Evolutionary conservation across 2,329 filamentous ascomycete genomes (phyloP), one percentile per base, ranked within the genome.

Genomic region (Botryosphaeria agaves): DNA sequence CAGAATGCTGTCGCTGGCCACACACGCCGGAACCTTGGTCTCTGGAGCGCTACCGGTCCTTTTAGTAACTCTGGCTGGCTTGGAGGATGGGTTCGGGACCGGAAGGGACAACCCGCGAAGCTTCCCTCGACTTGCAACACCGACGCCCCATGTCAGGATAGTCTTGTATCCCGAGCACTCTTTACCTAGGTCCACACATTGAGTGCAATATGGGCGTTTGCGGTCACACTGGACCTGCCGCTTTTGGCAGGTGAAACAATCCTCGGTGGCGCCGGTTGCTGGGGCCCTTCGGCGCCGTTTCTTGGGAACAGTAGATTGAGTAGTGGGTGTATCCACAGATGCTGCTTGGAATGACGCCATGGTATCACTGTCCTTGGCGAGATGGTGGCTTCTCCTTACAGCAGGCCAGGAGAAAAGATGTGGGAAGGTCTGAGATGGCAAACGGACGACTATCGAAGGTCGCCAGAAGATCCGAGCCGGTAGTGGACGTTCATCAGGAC

Each of bases 111-210:
- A 64, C 23, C 87, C 87, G 37, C 87, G 73, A 38, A 95, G 72
- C 62, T 95, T 95, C 49, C 87, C 87, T 46, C 87, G 76, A 56
- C 85, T 94, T 33, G 87, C 87, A 35, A 95, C 87, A 30, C 87
- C 87, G 28, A 94, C 82, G 25, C 84, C 84, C 87, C 87, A 95
- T 28, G 87, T 95, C 55, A 95, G 66, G 43, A 87, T 85, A 11
- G 87, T 95, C 60, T 91, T 91, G 64, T 95, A 95, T 35, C 87
- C 87, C 17, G 82, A 84, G 59, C 87, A 95, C 49, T 92, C 84
- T 51, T 83, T 84, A 40, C 84, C 85, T 39, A 83, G 68, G 43
- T 93, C 82, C 38, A 95, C 69, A 54, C 87, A 98, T 56, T 84
- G 85, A 26, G 84, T 84, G 59, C 89, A 95, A 57, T 94, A 95